Evolutionary conservation across 1,284 basidiomycete genomes (phyloP).

Genomic region (Sporisorium iseilematis-ciliati): DNA sequence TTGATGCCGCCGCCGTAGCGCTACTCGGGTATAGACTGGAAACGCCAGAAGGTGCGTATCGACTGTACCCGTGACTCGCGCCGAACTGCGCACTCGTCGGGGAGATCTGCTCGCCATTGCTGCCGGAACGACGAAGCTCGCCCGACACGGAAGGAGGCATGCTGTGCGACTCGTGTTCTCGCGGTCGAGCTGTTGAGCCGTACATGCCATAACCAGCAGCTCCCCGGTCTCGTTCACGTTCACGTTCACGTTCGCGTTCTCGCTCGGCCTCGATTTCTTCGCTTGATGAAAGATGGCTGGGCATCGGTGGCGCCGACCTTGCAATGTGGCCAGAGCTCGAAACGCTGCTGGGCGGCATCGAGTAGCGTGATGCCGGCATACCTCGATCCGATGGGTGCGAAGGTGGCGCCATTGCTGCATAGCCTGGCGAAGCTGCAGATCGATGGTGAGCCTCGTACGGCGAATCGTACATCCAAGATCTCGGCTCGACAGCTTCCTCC

Average conservation of each 20-base stretch:
- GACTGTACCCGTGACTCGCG: constrained; percentile 28
- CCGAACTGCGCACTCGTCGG: constrained; percentile 32
- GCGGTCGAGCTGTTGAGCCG: constrained; percentile 20
- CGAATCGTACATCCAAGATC: constrained; percentile 41
- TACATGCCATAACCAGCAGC: constrained; percentile 27
- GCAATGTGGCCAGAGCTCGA: constrained; percentile 23
- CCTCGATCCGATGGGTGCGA: constrained; percentile 37
- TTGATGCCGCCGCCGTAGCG: constrained; percentile 15
- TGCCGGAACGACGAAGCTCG: constrained; percentile 25
- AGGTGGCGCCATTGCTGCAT: constrained; percentile 44
- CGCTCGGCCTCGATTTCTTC: constrained; percentile 22
- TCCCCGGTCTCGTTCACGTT: constrained; percentile 25
- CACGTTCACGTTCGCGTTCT: constrained; percentile 30
- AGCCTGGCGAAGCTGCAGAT: constrained; percentile 27
- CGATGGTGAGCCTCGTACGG: constrained; percentile 37
- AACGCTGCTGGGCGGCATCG: constrained; percentile 33
- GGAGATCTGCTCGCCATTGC: constrained; percentile 28
- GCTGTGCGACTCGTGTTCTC: constrained; percentile 40
- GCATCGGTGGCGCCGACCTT: constrained; percentile 20
- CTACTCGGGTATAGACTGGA: constrained; percentile 32
- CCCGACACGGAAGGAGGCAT: constrained; percentile 29
- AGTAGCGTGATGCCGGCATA: constrained; percentile 32
- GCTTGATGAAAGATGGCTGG: constrained; percentile 20
- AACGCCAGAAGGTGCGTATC: constrained; percentile 32
- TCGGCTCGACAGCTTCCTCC: constrained; percentile 19